phyloP scores from a whole-genome alignment of 495 filamentous ascomycete genomes.

The Talaromyces liani region DNA sequence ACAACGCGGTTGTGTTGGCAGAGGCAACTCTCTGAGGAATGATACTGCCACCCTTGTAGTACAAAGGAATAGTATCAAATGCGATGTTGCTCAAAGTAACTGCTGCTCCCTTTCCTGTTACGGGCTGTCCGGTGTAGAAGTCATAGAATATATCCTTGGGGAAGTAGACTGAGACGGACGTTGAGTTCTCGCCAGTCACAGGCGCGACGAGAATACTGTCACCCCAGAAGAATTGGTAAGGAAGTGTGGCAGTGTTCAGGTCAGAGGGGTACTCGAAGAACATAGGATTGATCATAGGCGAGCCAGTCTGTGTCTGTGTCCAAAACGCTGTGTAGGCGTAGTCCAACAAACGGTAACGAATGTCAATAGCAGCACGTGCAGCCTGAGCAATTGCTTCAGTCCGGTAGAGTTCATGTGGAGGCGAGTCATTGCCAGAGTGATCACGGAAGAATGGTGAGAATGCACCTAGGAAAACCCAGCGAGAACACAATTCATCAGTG shows the following conservation, averaged over 20 bases:
- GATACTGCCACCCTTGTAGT: slow-evolving; percentile 63
- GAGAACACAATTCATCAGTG: slow-evolving; percentile 71
- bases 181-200: slow-evolving; percentile 56
- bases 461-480: slow-evolving; percentile 76
- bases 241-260: slow-evolving; percentile 48
- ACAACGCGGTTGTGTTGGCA: slow-evolving; percentile 62
- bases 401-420: slow-evolving; percentile 72
- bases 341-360: slow-evolving; percentile 68
- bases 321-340: slow-evolving; percentile 77
- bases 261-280: slow-evolving; percentile 69
- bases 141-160: slow-evolving; percentile 74
- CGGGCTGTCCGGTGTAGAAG: slow-evolving; percentile 52
- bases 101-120: slow-evolving; percentile 49
- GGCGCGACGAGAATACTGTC: slow-evolving; percentile 64
- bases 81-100: slow-evolving; percentile 46
- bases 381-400: slow-evolving; percentile 59
- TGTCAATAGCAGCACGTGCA: slow-evolving; percentile 63
- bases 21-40: slow-evolving; percentile 54
- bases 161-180: slow-evolving; percentile 63
- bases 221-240: slow-evolving; percentile 71
- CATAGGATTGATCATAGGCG: slow-evolving; percentile 60
- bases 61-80: slow-evolving; percentile 64
- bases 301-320: slow-evolving; percentile 56
- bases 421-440: slow-evolving; percentile 49
- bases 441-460: slow-evolving; percentile 82